Evolutionary conservation across 2,329 filamentous ascomycete species (phyloP).

Genomic region (Xylaria sp.): DNA sequence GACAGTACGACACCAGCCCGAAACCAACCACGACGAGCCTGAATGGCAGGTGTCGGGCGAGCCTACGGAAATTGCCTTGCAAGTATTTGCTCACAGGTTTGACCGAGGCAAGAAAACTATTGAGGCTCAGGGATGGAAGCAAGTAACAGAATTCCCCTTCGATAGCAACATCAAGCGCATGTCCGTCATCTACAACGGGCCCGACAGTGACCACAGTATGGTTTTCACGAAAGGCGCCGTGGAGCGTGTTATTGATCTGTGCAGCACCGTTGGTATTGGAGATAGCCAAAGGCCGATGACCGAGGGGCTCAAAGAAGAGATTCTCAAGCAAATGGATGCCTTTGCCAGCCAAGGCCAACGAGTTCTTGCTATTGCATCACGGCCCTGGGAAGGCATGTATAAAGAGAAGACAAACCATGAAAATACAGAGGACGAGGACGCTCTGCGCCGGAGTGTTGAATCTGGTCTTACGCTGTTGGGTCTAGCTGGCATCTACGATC

Average conservation of each 20-base stretch:
- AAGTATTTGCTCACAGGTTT: conserved; percentile 79
- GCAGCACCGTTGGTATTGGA: conserved; percentile 59
- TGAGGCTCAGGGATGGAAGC: conserved; percentile 66
- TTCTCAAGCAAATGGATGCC: conserved; percentile 65
- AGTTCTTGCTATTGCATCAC: conserved; percentile 77
- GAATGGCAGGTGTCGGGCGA: conserved; percentile 76
- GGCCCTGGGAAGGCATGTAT: conserved; percentile 65
- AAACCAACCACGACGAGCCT: conserved; percentile 63
- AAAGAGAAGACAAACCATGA: conserved; percentile 42
- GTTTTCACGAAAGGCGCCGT: conserved; percentile 73
- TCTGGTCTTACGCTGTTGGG: conserved; percentile 77
- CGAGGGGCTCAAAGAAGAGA: conserved; percentile 60
- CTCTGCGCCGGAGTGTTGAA: conserved; percentile 72
- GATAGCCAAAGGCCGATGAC: conserved; percentile 59
- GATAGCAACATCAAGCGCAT: conserved; percentile 83
- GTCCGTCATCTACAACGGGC: conserved; percentile 76
- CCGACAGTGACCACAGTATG: conserved; percentile 58
- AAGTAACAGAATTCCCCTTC: conserved; percentile 79
- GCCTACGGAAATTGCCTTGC: conserved; percentile 80
- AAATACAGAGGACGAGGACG: conserved; percentile 53
- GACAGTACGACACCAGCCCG: conserved; percentile 66
- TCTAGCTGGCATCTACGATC: conserved; percentile 88
- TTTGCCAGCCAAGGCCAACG: conserved; percentile 76
- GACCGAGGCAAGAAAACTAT: conserved; percentile 65
- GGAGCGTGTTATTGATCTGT: conserved; percentile 69